Evolutionary conservation across 2,329 filamentous ascomycete species (phyloP), one percentile per base, ranked within the genome.

Genomic region (Thielaviopsis euricoi): DNA sequence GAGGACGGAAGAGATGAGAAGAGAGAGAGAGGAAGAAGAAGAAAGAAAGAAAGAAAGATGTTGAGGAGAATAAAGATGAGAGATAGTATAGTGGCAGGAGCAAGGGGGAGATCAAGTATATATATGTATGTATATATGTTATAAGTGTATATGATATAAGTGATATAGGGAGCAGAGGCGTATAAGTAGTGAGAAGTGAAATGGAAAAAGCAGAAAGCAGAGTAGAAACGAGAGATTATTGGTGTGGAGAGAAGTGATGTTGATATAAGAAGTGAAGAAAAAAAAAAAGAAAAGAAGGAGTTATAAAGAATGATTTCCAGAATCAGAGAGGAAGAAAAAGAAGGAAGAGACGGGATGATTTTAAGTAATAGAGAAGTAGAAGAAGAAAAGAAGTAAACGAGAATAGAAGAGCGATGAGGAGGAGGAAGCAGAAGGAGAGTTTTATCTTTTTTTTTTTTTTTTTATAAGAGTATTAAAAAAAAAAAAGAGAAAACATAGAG

Each of bases 391-490:
- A 43, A 51, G 48, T 50, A 15, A 26, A 52, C 13, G 17, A 52
- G 37, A 22, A 6, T 40, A 22, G 26, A 51, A 40, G 40, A 49
- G 17, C n/a, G 22, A 23, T n/a, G 48, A 57, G 46, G 49, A 55
- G 40, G 19, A 59, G 58, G 29, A 6, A 33, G 29, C 6, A 12
- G 29, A 33, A 33, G 29, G 29, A 33, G 29, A 33, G 12, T 21
- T 40, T n/a, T 49, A 17, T 55, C 48, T 48, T 55, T 55, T 21
- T 49, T 46, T 26, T 55, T 56, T 48, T 56, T 21, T 56, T 56
- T 51, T 52, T 23, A 19, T n/a, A n/a, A n/a, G n/a, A n/a, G n/a
- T n/a, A n/a, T n/a, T n/a, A n/a, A n/a, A n/a, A n/a, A n/a, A n/a
- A n/a, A n/a, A n/a, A n/a, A n/a, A n/a, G n/a, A n/a, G n/a, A n/a